Evolutionary conservation across 1,284 basidiomycete species (phyloP).

Genomic region (Mycena sp.): DNA sequence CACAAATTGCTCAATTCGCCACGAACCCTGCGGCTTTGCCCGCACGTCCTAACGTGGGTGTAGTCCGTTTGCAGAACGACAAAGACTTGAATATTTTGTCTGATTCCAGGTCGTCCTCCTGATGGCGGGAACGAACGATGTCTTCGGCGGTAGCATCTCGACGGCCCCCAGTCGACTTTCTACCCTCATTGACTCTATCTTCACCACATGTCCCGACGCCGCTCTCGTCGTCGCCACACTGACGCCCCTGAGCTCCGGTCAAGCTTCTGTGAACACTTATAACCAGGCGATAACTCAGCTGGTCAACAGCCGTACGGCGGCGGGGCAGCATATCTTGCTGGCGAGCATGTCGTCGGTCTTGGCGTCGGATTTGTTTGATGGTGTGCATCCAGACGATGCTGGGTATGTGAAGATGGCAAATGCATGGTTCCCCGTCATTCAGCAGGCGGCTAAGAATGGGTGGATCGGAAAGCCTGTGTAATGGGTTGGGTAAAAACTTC

Average conservation of each 20-base stretch:
- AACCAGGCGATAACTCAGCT: conserved; percentile 11
- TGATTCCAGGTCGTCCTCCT: conserved; percentile 16
- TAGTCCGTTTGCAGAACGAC: background rate
- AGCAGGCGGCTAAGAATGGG: conserved; percentile 17
- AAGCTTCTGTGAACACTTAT: conserved; percentile 8
- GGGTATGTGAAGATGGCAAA: conserved; percentile 22
- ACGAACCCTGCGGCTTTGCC: conserved; percentile 12
- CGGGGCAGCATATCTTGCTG: conserved; percentile 20
- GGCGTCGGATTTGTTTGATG: conserved; percentile 2
- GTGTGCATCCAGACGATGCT: conserved; percentile 10
- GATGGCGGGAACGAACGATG: conserved; percentile 22
- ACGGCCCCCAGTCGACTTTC: background rate
- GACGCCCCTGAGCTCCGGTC: conserved; percentile 2
- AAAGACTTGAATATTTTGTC: background rate
- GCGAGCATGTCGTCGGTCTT: conserved; percentile 9
- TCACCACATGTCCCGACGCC: conserved; percentile 12
- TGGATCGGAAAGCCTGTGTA: conserved; percentile 19
- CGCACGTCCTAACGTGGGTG: conserved; percentile 17
- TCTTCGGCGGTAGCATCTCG: background rate
- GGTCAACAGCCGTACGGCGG: conserved; percentile 2
- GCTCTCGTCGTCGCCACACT: conserved; percentile 15
- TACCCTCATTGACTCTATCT: conserved; percentile 16
- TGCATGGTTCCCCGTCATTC: conserved; percentile 15
- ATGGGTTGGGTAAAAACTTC: too few relatives aligned
- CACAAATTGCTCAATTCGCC: conserved; percentile 8